phyloP scores from a whole-genome alignment of 192 early-diverging fungal genomes.

The Gigaspora rosea region DNA sequence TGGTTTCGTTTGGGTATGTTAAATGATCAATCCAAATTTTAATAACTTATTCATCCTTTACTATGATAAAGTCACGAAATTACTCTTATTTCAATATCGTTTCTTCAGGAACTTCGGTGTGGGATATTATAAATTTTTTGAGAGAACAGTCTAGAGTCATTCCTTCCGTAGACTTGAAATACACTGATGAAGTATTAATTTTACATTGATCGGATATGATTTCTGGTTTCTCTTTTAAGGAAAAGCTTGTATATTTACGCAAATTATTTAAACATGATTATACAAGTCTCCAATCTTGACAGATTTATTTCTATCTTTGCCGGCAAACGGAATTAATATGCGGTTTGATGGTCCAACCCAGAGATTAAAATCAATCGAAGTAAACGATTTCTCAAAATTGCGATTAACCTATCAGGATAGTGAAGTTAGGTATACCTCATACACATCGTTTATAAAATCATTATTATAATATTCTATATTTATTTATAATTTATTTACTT shows the following conservation, averaged over 20 bases:
- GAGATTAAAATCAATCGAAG: slow-evolving; percentile 63
- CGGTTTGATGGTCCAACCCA: slow-evolving; percentile 60
- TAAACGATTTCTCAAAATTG: slow-evolving; percentile 59
- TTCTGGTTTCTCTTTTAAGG: too few species aligned
- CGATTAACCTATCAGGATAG: slow-evolving; percentile 55
- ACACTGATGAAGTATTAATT: slow-evolving; percentile 57
- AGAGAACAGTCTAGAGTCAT: slow-evolving; percentile 51
- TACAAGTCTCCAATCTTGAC: slow-evolving; percentile 49
- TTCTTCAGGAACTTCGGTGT: slow-evolving; percentile 58
- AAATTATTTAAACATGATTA: background rate
- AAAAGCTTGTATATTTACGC: background rate
- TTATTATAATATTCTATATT: background rate
- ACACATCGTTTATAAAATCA: background rate
- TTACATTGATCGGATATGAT: slow-evolving; percentile 7
- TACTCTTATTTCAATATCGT: background rate
- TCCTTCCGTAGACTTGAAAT: slow-evolving; percentile 64
- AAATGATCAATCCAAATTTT: background rate
- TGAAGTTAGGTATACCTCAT: slow-evolving; percentile 55
- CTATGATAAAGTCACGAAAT: background rate
- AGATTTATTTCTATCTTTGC: slow-evolving; percentile 44
- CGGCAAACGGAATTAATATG: slow-evolving; percentile 56
- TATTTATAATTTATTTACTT: slow-evolving; percentile 8
- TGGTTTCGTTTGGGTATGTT: slow-evolving; percentile 54
- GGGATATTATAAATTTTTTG: slow-evolving; percentile 58
- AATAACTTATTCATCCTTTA: background rate